These are phyloP conservation scores for Irpex rosettiformis DNA, from an alignment of 1,284 basidiomycete genomes.

Conservation along the genomic window DNA sequence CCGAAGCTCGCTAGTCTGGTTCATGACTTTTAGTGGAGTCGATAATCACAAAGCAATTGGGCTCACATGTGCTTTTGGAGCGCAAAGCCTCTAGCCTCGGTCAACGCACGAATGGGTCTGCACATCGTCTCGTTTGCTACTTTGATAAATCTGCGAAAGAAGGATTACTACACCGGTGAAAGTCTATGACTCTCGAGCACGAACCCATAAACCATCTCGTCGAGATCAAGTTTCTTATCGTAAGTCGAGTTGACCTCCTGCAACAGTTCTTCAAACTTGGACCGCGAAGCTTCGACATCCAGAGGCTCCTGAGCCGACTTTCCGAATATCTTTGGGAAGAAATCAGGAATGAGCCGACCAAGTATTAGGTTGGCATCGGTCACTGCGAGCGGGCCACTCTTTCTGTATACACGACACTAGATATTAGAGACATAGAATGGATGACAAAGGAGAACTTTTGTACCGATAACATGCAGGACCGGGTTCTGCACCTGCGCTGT, in stretches of 20 bases:
- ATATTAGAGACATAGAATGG: neutral
- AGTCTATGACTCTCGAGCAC: constrained; percentile 21
- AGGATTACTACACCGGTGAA: neutral
- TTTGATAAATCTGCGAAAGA: constrained; percentile 70
- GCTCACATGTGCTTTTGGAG: constrained; percentile 77
- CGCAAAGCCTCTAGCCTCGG: constrained; percentile 87
- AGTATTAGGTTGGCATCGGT: constrained; percentile 87
- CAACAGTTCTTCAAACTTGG: constrained; percentile 64
- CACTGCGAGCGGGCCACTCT: constrained; percentile 81
- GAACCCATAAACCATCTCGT: constrained; percentile 87
- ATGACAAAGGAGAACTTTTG: constrained; percentile 12
- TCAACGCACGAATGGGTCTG: constrained; percentile 87
- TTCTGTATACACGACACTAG: constrained; percentile 39
- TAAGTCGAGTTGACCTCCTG: constrained; percentile 64
- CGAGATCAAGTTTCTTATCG: constrained; percentile 60
- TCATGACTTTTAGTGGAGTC: neutral
- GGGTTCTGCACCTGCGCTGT: constrained; percentile 83
- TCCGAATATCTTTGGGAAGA: constrained; percentile 88
- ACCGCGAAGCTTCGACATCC: constrained; percentile 64
- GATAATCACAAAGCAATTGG: constrained; percentile 9
- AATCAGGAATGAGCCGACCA: constrained; percentile 78
- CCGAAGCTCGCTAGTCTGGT: constrained; percentile 78
- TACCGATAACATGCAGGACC: constrained; percentile 81
- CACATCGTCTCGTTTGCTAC: constrained; percentile 96
- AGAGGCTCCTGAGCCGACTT: constrained; percentile 80